Percentiles rank a stretch among this genome's conserved stretches.
Evolutionary conservation across 345 rosid species (phyloP).

Genomic region (Anacardium occidentale): DNA sequence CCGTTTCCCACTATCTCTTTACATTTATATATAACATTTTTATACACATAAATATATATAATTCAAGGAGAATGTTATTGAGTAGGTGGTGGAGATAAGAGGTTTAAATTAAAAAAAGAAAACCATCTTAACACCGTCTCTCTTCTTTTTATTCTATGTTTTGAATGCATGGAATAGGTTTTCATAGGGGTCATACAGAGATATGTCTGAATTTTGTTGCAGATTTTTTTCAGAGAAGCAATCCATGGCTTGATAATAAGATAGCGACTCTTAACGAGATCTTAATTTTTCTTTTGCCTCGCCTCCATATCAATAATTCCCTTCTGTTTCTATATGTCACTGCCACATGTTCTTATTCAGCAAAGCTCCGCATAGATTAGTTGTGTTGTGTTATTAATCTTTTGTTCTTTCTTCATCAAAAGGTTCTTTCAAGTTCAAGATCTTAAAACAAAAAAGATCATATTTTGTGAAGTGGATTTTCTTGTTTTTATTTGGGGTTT

Average conservation of each 20-base stretch:
- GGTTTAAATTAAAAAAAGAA: constrained; percentile 22
- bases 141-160: constrained; percentile 26
- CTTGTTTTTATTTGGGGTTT: constrained; percentile 26
- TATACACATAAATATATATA: constrained; percentile 35
- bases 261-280: constrained; percentile 70
- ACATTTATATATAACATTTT: constrained; percentile 16
- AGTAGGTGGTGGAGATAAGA: constrained; percentile 24
- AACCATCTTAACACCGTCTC: constrained; percentile 19
- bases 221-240: constrained; percentile 44
- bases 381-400: background rate
- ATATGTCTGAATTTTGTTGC: constrained; percentile 38
- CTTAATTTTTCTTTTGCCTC: constrained; percentile 21
- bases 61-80: constrained; percentile 27
- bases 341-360: constrained; percentile 37
- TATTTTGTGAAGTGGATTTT: constrained; percentile 9
- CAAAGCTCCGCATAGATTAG: constrained; percentile 12
- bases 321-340: constrained; percentile 54
- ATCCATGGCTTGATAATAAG: constrained; percentile 64
- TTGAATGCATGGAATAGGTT: constrained; percentile 32
- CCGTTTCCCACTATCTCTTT: constrained; percentile 6
- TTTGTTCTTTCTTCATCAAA: constrained; percentile 30
- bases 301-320: constrained; percentile 60
- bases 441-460: constrained; percentile 15
- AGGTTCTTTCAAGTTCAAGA: background rate
- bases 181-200: constrained; percentile 32